phyloP scores from a whole-genome alignment of 2,329 filamentous ascomycete species.

The Huntiella abstrusa region DNA sequence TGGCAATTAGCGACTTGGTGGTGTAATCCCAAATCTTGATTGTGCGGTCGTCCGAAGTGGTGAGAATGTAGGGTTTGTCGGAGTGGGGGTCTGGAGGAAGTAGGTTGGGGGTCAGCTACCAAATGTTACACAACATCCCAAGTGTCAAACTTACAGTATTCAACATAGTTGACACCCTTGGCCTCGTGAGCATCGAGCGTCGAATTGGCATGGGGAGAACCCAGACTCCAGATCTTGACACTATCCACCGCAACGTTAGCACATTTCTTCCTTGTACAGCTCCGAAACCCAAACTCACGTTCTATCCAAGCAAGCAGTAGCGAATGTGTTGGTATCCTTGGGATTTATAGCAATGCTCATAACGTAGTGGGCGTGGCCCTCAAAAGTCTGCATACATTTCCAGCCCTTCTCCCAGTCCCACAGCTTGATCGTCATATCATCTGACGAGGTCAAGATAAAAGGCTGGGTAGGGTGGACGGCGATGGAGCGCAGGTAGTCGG shows the following conservation, averaged over 20 bases:
- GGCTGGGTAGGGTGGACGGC: slow-evolving; percentile 89
- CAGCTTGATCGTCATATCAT: slow-evolving; percentile 97
- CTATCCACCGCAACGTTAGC: slow-evolving; percentile 26
- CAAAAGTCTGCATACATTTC: slow-evolving; percentile 95
- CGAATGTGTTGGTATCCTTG: slow-evolving; percentile 84
- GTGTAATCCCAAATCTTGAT: slow-evolving; percentile 99
- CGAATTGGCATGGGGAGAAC: slow-evolving; percentile 85
- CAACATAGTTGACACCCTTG: slow-evolving; percentile 95
- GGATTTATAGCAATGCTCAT: slow-evolving; percentile 96
- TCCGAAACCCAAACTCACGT: background rate
- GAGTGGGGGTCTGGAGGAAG: slow-evolving; percentile 36
- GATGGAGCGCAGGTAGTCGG: slow-evolving; percentile 95
- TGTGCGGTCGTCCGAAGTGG: slow-evolving; percentile 87
- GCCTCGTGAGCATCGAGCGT: slow-evolving; percentile 93
- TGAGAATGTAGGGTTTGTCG: slow-evolving; percentile 74
- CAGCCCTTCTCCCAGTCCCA: slow-evolving; percentile 99
- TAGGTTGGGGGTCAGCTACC: too few relatives aligned
- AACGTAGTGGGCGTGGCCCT: slow-evolving; percentile 89
- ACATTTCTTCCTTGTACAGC: background rate
- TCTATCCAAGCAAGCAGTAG: slow-evolving; percentile 84
- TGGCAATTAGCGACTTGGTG: slow-evolving; percentile 91
- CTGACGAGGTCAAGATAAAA: slow-evolving; percentile 85
- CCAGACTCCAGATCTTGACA: slow-evolving; percentile 94
- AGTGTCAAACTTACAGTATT: slow-evolving; percentile 36
- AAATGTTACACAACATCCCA: too few relatives aligned